phyloP scores from a whole-genome alignment of 2,329 filamentous ascomycete genomes.

The Colletotrichum karsti region DNA sequence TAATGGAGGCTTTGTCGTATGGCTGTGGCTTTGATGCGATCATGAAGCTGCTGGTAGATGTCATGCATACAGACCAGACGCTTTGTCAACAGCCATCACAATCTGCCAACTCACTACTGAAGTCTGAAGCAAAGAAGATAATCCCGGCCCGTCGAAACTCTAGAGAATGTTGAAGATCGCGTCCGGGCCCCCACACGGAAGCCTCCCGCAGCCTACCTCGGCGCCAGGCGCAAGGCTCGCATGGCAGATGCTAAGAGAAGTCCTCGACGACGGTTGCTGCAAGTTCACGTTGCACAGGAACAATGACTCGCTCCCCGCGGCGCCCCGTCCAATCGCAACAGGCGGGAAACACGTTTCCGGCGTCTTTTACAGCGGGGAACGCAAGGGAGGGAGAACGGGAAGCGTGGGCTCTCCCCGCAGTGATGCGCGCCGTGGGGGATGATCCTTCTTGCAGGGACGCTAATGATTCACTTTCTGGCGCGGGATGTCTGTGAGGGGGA shows the following conservation, averaged over 20 bases:
- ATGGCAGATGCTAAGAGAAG: neutral
- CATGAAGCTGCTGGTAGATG: neutral
- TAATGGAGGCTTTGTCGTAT: neutral
- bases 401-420: conserved; percentile 1
- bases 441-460: neutral
- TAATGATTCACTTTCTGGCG: neutral
- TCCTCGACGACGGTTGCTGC: neutral
- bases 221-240: neutral
- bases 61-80: neutral
- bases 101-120: neutral
- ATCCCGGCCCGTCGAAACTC: neutral
- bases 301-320: neutral
- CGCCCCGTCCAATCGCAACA: neutral
- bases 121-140: neutral
- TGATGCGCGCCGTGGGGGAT: neutral
- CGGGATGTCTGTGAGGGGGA: neutral
- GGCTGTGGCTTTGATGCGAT: neutral
- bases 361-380: neutral
- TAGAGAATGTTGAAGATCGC: neutral
- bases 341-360: neutral
- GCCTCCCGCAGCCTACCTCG: neutral
- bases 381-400: neutral
- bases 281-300: neutral
- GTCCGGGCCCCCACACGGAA: neutral
- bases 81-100: neutral